phyloP scores from a whole-genome alignment of 208 protist genomes.

The Trypanosoma scelopori region DNA sequence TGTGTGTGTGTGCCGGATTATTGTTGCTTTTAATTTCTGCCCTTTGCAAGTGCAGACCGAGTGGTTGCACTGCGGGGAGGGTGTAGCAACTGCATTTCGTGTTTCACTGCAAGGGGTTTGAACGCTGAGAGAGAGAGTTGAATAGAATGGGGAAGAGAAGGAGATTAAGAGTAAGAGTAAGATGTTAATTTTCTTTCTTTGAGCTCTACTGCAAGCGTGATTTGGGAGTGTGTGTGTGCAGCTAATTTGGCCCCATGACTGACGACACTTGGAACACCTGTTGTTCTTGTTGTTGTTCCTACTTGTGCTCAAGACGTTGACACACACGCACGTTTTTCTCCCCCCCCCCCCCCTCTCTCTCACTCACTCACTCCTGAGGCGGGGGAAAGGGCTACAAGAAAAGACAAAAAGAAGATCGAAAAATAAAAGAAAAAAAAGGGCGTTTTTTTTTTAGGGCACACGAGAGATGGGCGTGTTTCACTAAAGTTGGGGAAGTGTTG shows the following conservation, averaged over 20 bases:
- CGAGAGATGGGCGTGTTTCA: too few relatives aligned
- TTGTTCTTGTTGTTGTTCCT: neutral
- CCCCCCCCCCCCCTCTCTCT: too few relatives aligned
- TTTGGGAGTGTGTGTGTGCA: neutral
- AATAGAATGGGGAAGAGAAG: constrained; percentile 2
- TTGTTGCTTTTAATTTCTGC: constrained; percentile 1
- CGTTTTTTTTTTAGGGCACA: neutral
- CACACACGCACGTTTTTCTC: too few relatives aligned
- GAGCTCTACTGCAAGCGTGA: too few relatives aligned
- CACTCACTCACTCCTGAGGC: too few relatives aligned
- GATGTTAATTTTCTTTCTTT: neutral
- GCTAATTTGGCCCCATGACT: too few relatives aligned
- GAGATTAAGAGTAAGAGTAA: neutral
- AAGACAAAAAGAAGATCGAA: too few relatives aligned
- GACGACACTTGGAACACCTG: neutral
- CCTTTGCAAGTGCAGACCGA: neutral
- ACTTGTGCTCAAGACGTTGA: neutral
- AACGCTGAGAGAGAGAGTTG: too few relatives aligned
- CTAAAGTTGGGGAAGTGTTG: too few relatives aligned
- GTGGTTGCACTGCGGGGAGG: neutral
- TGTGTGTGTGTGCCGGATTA: neutral
- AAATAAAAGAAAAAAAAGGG: constrained; percentile 1
- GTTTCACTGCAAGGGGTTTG: too few relatives aligned
- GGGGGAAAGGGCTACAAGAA: too few relatives aligned
- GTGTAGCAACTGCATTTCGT: too few relatives aligned